Evolutionary conservation across 192 early-diverging fungal genomes (phyloP), one percentile per base, ranked within the genome.

Genomic region (Linnemannia elongata): DNA sequence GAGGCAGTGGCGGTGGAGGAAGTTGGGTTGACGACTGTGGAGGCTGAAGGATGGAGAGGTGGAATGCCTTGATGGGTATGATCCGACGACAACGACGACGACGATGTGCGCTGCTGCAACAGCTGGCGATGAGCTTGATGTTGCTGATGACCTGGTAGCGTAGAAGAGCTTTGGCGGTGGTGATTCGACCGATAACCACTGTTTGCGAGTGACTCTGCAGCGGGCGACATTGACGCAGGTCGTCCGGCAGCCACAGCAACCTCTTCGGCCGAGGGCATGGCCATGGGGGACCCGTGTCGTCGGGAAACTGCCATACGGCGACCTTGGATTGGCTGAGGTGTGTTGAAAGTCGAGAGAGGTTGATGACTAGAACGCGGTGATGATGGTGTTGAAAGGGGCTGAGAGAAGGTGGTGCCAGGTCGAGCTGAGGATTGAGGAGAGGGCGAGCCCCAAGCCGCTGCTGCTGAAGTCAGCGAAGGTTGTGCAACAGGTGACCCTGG

Each of bases 401-500:
- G 52, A 15, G 82, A 75, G 3, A 73, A 47, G 4, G 69, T 41
- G 2, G 80, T 13, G 30, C 27, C 36, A 33, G 74, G 6, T 3
- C 80, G 73, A n/a, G 66, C 10, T 4, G 60, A 68, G 82, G 77
- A 44, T 44, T 69, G 30, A 35, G 41, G 33, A 66, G 69, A 17
- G 39, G 69, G 33, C 47, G 57, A 13, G 42, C 22, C 41, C 36
- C 60, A 38, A 45, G 41, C 35, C 44, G 79, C 9, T 15, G 84
- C 47, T 27, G 79, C 15, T 20, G 60, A 54, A 12, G 87, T 42
- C 33, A 38, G 45, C 9, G 73, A 42, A 5, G 77, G 75, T 18
- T 41, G 38, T 13, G 24, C 36, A 6, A 69, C 88, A 76, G 47
- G 84, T 74, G 75, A 92, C 70, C 88, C 91, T 74, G 87, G 89